These are phyloP conservation scores for Aspergillus phoenicis DNA, from an alignment of 2,329 filamentous ascomycete species.

Conservation along the genomic window DNA sequence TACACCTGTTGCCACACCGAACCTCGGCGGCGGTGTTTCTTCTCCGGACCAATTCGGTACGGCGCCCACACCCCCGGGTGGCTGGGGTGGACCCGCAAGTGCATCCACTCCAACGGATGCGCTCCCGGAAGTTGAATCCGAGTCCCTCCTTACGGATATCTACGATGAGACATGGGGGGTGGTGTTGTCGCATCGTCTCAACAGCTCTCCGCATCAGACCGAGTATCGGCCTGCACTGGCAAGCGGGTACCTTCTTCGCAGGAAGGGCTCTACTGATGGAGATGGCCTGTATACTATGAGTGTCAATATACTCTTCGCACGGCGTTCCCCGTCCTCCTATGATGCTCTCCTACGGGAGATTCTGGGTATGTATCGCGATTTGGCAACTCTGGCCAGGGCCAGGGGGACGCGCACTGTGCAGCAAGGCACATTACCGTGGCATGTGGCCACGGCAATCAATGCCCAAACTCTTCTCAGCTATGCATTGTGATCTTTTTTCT, in stretches of 20 bases:
- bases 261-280: conserved; percentile 43
- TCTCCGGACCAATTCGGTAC: conserved; percentile 48
- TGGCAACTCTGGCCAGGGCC: conserved; percentile 46
- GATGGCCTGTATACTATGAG: conserved; percentile 46
- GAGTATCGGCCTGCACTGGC: conserved; percentile 47
- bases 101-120: conserved; percentile 39
- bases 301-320: conserved; percentile 46
- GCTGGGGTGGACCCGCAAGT: conserved; percentile 38
- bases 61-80: conserved; percentile 41
- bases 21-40: conserved; percentile 35
- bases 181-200: conserved; percentile 55
- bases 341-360: conserved; percentile 46
- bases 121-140: conserved; percentile 52
- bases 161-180: conserved; percentile 64
- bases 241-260: conserved; percentile 52
- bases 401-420: conserved; percentile 46
- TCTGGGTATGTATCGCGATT: conserved; percentile 48
- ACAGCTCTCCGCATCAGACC: conserved; percentile 44
- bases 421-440: conserved; percentile 50
- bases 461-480: conserved; percentile 47
- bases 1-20: conserved; percentile 45
- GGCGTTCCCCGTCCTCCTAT: conserved; percentile 31
- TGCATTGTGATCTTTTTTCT: conserved; percentile 36
- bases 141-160: conserved; percentile 59
- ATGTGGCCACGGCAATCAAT: conserved; percentile 49